These are phyloP conservation scores for Naganishia kalamii DNA, from an alignment of 768 basidiomycete species.

Conservation along the genomic window DNA sequence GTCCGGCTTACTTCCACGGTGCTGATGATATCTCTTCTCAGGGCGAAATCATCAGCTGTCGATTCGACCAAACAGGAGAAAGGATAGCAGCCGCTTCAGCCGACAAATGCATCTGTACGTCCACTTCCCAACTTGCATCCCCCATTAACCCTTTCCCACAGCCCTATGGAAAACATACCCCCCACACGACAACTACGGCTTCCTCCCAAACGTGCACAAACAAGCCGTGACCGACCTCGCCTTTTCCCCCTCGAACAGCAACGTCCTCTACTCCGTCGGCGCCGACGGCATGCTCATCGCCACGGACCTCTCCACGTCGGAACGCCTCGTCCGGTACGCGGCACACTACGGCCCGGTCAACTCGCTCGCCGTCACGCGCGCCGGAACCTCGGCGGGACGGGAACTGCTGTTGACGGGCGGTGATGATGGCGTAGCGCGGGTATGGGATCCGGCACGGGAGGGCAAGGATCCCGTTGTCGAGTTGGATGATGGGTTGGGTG, in stretches of 20 bases:
- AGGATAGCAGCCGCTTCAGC: slow-evolving; percentile 87
- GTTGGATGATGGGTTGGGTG: slow-evolving; percentile 65
- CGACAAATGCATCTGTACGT: slow-evolving; percentile 83
- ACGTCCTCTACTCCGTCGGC: slow-evolving; percentile 65
- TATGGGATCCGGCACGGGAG: slow-evolving; percentile 69
- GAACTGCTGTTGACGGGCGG: slow-evolving; percentile 82
- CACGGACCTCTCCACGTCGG: slow-evolving; percentile 66
- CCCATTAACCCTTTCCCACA: slow-evolving; percentile 36
- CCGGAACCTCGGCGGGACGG: slow-evolving; percentile 58
- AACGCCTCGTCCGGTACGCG: slow-evolving; percentile 70
- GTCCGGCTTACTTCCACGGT: background rate
- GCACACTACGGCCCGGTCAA: slow-evolving; percentile 92
- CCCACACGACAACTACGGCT: slow-evolving; percentile 86
- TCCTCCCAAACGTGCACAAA: slow-evolving; percentile 75
- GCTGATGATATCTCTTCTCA: slow-evolving; percentile 32
- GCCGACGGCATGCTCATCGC: slow-evolving; percentile 79
- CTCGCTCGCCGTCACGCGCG: slow-evolving; percentile 71
- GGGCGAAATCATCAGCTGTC: slow-evolving; percentile 83
- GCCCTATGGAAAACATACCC: slow-evolving; percentile 87
- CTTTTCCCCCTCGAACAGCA: slow-evolving; percentile 51
- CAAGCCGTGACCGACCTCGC: slow-evolving; percentile 87
- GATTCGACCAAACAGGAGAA: slow-evolving; percentile 90
- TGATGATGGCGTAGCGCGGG: slow-evolving; percentile 83
- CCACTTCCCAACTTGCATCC: background rate
- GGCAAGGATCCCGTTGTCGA: slow-evolving; percentile 72